Evolutionary conservation across 2,329 filamentous ascomycete genomes (phyloP), one percentile per base, ranked within the genome.

Genomic region (Botryotinia convoluta): DNA sequence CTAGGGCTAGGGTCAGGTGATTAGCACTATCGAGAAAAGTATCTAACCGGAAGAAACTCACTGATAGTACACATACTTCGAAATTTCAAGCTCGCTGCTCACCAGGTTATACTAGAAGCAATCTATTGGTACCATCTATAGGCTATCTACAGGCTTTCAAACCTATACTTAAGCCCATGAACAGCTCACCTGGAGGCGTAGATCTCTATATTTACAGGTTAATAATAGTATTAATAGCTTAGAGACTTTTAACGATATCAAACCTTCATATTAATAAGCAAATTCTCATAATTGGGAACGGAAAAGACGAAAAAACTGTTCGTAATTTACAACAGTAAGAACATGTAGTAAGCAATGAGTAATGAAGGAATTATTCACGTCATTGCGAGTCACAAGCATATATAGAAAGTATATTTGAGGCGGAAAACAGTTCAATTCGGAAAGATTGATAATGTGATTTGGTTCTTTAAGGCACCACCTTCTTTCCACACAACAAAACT

Each of bases 241-340:
- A 51, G 4, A 7, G 1, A 7, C 26, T 4, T 6, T 14, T 10
- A 0, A 14, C 2, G 1, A n/a, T 3, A 14, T n/a, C 2, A n/a
- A 51, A n/a, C 2, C 10, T 3, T n/a, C 2, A n/a, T 1, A n/a
- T 4, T 6, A 14, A 1, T n/a, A 51, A n/a, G 48, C 26, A n/a
- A 5, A 51, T n/a, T n/a, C 12, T n/a, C 12, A n/a, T 4, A 6
- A 51, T 51, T n/a, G 10, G 0, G 26, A 51, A 6, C 26, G 10
- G 0, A 14, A 3, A n/a, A 14, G 6, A 14, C 12, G 26, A 6
- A n/a, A n/a, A 51, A n/a, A 14, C 1, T 2, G 48, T 51, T 16
- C 12, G 12, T 51, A 14, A 26, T 51, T 12, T 14, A n/a, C 1
- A 12, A n/a, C 16, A n/a, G 48, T 51, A n/a, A n/a, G 10, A 51